Conservation (phyloP, 176 grass and related monocot species). For the Zea luxurians region DNA sequence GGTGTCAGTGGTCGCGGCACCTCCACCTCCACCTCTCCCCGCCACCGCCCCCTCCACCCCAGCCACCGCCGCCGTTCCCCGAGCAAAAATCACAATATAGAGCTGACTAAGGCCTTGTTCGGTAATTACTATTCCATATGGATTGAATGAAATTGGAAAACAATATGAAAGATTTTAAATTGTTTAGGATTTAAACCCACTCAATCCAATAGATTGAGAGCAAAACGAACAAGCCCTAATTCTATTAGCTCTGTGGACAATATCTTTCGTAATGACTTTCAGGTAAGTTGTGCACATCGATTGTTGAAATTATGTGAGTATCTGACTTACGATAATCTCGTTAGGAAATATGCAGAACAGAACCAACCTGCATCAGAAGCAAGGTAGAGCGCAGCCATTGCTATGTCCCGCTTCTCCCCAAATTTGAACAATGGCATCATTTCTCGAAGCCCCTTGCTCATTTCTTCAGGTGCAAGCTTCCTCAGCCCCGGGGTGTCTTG, state of each 20-base stretch:
- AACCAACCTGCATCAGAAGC: slow-evolving; percentile 79
- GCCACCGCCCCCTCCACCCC: no score
- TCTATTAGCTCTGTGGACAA: neutral
- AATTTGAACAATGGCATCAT: slow-evolving; percentile 69
- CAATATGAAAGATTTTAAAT: no score
- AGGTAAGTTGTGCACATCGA: neutral
- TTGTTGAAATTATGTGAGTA: neutral
- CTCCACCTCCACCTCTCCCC: no score
- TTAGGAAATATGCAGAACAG: neutral
- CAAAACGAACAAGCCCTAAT: neutral
- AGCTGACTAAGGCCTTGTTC: no score
- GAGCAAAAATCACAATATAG: no score
- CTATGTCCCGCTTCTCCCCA: slow-evolving; percentile 86
- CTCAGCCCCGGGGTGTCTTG: slow-evolving; percentile 77
- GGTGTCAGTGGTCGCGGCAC: no score
- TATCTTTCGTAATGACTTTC: neutral
- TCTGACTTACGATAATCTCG: neutral
- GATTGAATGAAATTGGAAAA: no score
- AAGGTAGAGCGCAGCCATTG: slow-evolving; percentile 88
- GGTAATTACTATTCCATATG: no score
- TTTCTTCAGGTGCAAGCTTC: slow-evolving; percentile 90
- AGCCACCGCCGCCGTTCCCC: no score
- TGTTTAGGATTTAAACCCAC: no score
- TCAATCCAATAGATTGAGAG: no score
- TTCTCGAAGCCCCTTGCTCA: slow-evolving; percentile 46